Conservation (phyloP, 805 yeast species). For the Ascoidea tarda region DNA sequence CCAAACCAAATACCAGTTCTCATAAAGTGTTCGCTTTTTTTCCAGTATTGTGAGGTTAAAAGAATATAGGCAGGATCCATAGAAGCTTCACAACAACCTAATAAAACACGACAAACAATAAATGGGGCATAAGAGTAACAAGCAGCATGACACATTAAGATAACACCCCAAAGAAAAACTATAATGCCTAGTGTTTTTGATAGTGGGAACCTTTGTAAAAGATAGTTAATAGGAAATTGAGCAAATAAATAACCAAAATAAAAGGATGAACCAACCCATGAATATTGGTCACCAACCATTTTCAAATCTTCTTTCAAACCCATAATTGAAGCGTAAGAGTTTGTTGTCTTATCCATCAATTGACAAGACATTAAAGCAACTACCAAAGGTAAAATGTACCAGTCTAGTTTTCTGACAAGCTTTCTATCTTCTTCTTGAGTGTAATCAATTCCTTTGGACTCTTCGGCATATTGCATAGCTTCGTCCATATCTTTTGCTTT, state of each 20-base stretch:
- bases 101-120: conserved; percentile 28
- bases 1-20: conserved; percentile 31
- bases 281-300: conserved; percentile 20
- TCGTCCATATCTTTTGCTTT: conserved; percentile 24
- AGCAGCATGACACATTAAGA: conserved; percentile 21
- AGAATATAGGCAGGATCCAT: conserved; percentile 16
- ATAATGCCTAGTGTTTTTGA: conserved; percentile 20
- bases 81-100: conserved; percentile 36
- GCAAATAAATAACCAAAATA: conserved; percentile 21
- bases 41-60: conserved; percentile 46
- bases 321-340: conserved; percentile 24
- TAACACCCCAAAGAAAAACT: conserved; percentile 22
- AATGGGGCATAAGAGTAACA: conserved; percentile 26
- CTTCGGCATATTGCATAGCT: conserved; percentile 28
- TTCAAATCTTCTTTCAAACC: conserved; percentile 24
- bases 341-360: conserved; percentile 27
- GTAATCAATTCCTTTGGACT: conserved; percentile 16
- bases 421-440: background rate
- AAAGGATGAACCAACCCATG: conserved; percentile 22
- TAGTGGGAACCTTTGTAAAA: conserved; percentile 22
- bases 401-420: conserved; percentile 22
- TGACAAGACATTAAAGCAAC: conserved; percentile 21
- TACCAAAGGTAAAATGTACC: conserved; percentile 22
- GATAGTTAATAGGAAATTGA: conserved; percentile 19
- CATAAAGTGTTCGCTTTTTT: conserved; percentile 27